Evolutionary conservation across 225 moss, liverwort and hornwort species (phyloP).

Genomic region (Marchantia paleacea): DNA sequence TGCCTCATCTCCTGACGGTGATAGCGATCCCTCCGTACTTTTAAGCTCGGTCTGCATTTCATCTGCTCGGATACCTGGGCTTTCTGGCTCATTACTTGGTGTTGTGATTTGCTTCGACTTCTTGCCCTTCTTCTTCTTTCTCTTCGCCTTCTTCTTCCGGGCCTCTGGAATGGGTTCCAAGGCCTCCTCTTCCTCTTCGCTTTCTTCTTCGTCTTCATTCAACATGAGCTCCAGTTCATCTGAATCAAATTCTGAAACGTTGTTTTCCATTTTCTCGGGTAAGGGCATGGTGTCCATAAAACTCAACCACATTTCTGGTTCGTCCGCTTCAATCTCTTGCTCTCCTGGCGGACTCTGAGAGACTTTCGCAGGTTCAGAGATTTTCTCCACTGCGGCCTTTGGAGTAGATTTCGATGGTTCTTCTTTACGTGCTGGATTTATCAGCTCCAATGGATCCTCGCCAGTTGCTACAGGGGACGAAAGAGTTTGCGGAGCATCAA

Average conservation of each 20-base stretch:
- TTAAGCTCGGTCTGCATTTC: background rate
- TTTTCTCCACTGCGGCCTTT: background rate
- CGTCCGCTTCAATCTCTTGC: background rate
- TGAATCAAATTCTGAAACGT: conserved; percentile 9
- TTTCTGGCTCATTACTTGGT: background rate
- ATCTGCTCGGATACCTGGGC: background rate
- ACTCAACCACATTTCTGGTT: conserved; percentile 26
- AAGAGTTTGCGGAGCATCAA: background rate
- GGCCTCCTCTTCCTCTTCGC: background rate
- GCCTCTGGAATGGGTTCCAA: background rate
- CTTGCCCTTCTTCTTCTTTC: conserved; percentile 14
- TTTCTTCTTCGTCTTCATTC: conserved; percentile 3
- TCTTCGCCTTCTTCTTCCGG: conserved; percentile 1
- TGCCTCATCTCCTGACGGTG: background rate
- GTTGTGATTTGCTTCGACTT: background rate
- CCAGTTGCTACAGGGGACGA: background rate
- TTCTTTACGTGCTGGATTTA: background rate
- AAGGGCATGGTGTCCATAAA: conserved; percentile 20
- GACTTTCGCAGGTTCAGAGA: background rate
- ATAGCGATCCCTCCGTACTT: background rate
- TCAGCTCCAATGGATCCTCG: background rate
- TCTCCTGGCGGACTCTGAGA: background rate
- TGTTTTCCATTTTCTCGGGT: conserved; percentile 3
- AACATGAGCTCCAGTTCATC: conserved; percentile 13
- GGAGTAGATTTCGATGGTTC: background rate